These are phyloP conservation scores for Dichotomopilus funicola DNA, from an alignment of 2,329 filamentous ascomycete species.

Conservation along the genomic window DNA sequence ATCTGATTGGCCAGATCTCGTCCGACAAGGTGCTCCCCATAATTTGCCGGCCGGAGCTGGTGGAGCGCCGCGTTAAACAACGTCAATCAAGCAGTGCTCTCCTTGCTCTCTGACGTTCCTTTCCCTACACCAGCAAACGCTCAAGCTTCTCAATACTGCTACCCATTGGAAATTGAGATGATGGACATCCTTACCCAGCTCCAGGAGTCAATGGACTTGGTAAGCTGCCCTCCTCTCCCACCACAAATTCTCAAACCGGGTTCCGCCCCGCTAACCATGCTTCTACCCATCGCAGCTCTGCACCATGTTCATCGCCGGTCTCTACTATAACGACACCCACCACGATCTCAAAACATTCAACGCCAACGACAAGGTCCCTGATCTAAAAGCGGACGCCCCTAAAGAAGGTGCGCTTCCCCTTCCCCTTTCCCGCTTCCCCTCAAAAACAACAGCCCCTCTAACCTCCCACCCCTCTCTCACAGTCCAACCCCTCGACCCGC, in stretches of 20 bases:
- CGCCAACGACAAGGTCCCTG: constrained; percentile 52
- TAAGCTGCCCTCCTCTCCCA: constrained; percentile 30
- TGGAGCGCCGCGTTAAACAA: background rate
- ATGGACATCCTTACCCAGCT: constrained; percentile 74
- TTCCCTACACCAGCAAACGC: too few relatives aligned
- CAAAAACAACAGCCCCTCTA: background rate
- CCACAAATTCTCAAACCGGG: too few relatives aligned
- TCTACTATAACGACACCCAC: constrained; percentile 61
- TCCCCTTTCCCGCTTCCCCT: background rate
- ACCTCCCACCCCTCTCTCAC: background rate
- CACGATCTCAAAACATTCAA: constrained; percentile 59
- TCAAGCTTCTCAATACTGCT: too few relatives aligned
- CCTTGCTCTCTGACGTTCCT: background rate
- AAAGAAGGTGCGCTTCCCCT: constrained; percentile 39
- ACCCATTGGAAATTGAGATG: constrained; percentile 38
- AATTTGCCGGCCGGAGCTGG: background rate
- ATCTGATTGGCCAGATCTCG: background rate
- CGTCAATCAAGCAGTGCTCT: background rate
- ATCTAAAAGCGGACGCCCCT: constrained; percentile 47
- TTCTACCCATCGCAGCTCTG: constrained; percentile 44
- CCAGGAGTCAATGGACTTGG: constrained; percentile 79
- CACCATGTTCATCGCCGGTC: constrained; percentile 60
- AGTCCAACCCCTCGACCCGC: constrained; percentile 57
- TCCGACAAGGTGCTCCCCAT: background rate
- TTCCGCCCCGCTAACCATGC: background rate